Evolutionary conservation across 2,329 filamentous ascomycete species (phyloP).

Genomic region (Biscogniauxia sp.): DNA sequence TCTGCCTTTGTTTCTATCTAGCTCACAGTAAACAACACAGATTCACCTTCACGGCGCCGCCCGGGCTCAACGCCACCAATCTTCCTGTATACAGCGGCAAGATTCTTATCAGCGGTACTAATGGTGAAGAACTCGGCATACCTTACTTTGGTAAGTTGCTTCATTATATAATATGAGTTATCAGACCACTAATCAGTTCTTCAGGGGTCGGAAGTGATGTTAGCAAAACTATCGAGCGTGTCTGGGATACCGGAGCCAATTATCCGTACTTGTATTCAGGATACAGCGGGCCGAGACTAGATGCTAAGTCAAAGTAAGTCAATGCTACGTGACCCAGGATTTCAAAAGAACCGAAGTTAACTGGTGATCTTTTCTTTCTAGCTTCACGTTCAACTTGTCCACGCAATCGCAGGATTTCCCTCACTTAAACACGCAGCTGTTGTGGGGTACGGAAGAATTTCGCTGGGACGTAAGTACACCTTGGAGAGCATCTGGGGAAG

Average conservation of each 20-base stretch:
- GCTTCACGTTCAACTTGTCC: slow-evolving; percentile 29
- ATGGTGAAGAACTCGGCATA: slow-evolving; percentile 33
- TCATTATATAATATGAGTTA: not conserved
- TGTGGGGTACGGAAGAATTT: slow-evolving; percentile 27
- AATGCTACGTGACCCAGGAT: not conserved
- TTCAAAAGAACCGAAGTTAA: not conserved
- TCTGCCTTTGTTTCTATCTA: not conserved
- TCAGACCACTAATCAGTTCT: not conserved
- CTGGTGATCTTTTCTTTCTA: slow-evolving; percentile 4
- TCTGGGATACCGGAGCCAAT: slow-evolving; percentile 16
- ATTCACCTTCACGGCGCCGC: slow-evolving; percentile 21
- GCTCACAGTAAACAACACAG: slow-evolving; percentile 1
- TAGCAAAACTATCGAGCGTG: slow-evolving; percentile 14
- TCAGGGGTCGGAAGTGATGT: slow-evolving; percentile 19
- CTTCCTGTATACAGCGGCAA: slow-evolving; percentile 36
- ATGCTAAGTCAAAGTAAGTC: slow-evolving; percentile 20
- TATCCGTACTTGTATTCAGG: slow-evolving; percentile 16
- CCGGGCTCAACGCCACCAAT: slow-evolving; percentile 25
- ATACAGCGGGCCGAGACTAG: slow-evolving; percentile 3
- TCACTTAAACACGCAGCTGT: slow-evolving; percentile 18
- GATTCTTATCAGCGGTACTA: slow-evolving; percentile 32
- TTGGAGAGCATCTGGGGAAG: not conserved
- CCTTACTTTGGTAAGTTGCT: slow-evolving; percentile 31
- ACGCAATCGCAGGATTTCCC: slow-evolving; percentile 26
- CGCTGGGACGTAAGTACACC: slow-evolving; percentile 27